Evolutionary conservation across 495 filamentous ascomycete species (phyloP).

Genomic region (Cetradonia linearis): DNA sequence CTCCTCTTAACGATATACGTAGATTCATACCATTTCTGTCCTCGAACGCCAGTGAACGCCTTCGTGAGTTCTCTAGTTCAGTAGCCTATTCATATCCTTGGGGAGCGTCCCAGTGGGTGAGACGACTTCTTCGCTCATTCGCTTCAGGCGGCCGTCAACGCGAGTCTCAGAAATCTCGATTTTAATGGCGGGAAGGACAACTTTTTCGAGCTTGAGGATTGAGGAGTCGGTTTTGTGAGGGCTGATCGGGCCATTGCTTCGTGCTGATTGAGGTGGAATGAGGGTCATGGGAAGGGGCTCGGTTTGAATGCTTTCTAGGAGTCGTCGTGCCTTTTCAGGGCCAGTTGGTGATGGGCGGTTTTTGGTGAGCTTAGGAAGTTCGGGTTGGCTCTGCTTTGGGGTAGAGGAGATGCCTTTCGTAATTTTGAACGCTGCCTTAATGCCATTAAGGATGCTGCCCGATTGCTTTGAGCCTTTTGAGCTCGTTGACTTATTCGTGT

Average conservation of each 20-base stretch:
- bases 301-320: slow-evolving; percentile 11
- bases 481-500: slow-evolving; percentile 6
- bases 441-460: not conserved
- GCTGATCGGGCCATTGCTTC: slow-evolving; percentile 33
- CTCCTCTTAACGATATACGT: slow-evolving; percentile 3
- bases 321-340: slow-evolving; percentile 13
- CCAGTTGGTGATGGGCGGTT: slow-evolving; percentile 18
- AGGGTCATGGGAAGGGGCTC: slow-evolving; percentile 33
- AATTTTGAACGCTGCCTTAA: not conserved
- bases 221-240: not conserved
- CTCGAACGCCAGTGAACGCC: not conserved
- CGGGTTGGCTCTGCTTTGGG: slow-evolving; percentile 21
- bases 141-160: slow-evolving; percentile 16
- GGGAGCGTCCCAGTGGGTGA: slow-evolving; percentile 33
- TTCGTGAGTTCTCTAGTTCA: slow-evolving; percentile 21
- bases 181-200: slow-evolving; percentile 10
- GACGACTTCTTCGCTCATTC: slow-evolving; percentile 29
- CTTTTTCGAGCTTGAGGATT: slow-evolving; percentile 24
- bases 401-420: slow-evolving; percentile 13
- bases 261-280: slow-evolving; percentile 34
- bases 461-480: slow-evolving; percentile 8
- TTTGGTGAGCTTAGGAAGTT: slow-evolving; percentile 19
- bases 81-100: slow-evolving; percentile 32
- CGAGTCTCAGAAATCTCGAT: slow-evolving; percentile 1
- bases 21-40: not conserved